A percentile compares a stretch with the other conserved stretches of the same genome.
Evolutionary conservation across 1,284 basidiomycete species (phyloP).

Genomic region (Neonothopanus nambi): DNA sequence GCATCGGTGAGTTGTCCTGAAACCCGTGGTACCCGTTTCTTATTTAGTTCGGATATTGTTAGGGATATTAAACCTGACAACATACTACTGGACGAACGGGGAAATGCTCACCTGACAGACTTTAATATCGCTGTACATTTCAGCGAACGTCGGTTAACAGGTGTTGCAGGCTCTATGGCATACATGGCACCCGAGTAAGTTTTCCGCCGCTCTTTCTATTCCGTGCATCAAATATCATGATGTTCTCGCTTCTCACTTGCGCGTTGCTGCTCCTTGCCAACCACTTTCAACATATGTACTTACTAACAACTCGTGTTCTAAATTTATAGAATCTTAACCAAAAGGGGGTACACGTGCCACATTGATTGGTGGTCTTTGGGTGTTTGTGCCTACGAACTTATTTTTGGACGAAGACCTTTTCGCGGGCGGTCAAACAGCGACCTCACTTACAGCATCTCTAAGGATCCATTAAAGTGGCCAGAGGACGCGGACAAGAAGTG

Average conservation of each 20-base stretch:
- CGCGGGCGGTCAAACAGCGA: constrained; percentile 89
- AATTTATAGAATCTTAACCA: constrained; percentile 63
- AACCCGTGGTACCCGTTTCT: background rate
- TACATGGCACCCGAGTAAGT: constrained; percentile 94
- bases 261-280: background rate
- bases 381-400: constrained; percentile 88
- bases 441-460: constrained; percentile 85
- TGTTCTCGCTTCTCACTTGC: background rate
- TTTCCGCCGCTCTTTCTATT: no score
- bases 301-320: background rate
- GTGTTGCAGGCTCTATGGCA: constrained; percentile 99
- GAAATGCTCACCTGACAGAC: constrained; percentile 96
- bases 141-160: constrained; percentile 82
- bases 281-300: background rate
- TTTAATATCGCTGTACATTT: constrained; percentile 99
- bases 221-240: no score
- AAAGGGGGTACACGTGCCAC: constrained; percentile 84
- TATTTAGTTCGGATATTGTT: constrained; percentile 17
- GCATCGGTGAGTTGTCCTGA: constrained; percentile 70
- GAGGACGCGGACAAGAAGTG: constrained; percentile 77
- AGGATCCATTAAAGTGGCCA: constrained; percentile 74
- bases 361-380: constrained; percentile 98
- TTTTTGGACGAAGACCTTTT: constrained; percentile 91
- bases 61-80: constrained; percentile 98
- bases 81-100: constrained; percentile 92